Conservation (phyloP, 2,329 filamentous ascomycete genomes). For the Ciborinia camelliae region DNA sequence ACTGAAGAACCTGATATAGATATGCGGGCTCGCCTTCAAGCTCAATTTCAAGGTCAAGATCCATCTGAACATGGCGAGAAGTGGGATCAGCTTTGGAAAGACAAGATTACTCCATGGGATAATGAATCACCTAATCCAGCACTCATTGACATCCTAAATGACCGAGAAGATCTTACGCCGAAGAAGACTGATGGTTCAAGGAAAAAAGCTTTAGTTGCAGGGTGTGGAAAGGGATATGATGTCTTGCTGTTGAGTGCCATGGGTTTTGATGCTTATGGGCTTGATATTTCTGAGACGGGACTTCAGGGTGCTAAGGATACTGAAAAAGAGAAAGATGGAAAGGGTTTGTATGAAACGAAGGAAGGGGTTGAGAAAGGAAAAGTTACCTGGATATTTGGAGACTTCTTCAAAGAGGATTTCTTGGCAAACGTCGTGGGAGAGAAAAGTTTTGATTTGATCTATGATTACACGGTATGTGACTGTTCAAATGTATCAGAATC, state of each 20-base stretch:
- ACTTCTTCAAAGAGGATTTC: constrained; percentile 66
- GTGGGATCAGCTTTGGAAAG: constrained; percentile 51
- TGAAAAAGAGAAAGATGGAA: constrained; percentile 35
- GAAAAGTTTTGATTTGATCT: constrained; percentile 61
- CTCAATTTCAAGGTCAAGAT: constrained; percentile 30
- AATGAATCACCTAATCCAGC: constrained; percentile 51
- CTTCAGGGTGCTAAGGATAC: constrained; percentile 22
- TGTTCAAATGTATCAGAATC: not conserved
- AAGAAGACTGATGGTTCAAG: constrained; percentile 31
- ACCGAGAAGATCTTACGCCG: constrained; percentile 43
- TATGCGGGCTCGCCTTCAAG: constrained; percentile 28
- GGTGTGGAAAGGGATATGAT: constrained; percentile 80
- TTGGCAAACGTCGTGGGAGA: constrained; percentile 41
- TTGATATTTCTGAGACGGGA: constrained; percentile 50
- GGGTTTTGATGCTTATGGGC: constrained; percentile 73
- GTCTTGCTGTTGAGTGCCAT: constrained; percentile 69
- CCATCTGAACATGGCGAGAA: constrained; percentile 27
- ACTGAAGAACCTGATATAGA: constrained; percentile 25
- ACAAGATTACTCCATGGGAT: constrained; percentile 52
- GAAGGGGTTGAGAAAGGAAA: constrained; percentile 47
- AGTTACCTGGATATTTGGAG: constrained; percentile 55
- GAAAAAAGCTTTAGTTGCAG: constrained; percentile 67
- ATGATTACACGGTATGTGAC: constrained; percentile 57
- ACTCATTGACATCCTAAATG: constrained; percentile 50
- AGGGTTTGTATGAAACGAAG: constrained; percentile 43